These are phyloP conservation scores for Rugosomyces carneus DNA, from an alignment of 1,284 basidiomycete species.

Conservation along the genomic window DNA sequence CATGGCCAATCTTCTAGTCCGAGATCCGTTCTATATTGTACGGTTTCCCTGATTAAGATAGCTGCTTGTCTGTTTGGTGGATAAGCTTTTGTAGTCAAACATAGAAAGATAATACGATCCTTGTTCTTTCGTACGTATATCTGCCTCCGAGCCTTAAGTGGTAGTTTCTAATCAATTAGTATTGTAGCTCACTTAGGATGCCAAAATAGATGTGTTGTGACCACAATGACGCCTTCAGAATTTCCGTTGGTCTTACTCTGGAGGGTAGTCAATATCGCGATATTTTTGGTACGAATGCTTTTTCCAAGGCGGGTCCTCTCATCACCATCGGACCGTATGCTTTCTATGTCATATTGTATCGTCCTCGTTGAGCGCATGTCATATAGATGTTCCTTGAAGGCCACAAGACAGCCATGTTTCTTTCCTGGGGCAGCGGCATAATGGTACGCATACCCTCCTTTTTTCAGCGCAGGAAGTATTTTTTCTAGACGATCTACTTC, in stretches of 20 bases:
- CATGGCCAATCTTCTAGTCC: slow-evolving; percentile 61
- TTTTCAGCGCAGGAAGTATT: slow-evolving; percentile 52
- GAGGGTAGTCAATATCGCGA: slow-evolving; percentile 74
- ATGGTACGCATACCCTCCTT: slow-evolving; percentile 53
- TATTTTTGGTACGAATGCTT: slow-evolving; percentile 78
- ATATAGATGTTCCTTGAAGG: slow-evolving; percentile 56
- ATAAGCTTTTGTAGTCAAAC: background rate
- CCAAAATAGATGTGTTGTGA: slow-evolving; percentile 91
- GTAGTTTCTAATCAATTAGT: background rate
- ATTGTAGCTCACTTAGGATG: slow-evolving; percentile 66
- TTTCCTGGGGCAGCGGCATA: slow-evolving; percentile 67
- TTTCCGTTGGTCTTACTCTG: slow-evolving; percentile 32
- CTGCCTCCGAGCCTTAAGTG: slow-evolving; percentile 30
- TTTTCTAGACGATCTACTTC: slow-evolving; percentile 74
- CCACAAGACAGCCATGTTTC: slow-evolving; percentile 79
- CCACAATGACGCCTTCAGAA: slow-evolving; percentile 57
- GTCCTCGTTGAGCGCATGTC: slow-evolving; percentile 36
- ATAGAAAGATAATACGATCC: slow-evolving; percentile 35
- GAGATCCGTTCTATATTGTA: slow-evolving; percentile 49
- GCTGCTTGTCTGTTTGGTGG: slow-evolving; percentile 54
- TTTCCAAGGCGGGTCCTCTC: slow-evolving; percentile 42
- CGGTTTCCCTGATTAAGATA: slow-evolving; percentile 65
- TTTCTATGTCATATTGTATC: slow-evolving; percentile 65
- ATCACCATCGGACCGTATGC: slow-evolving; percentile 35
- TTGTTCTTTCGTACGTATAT: slow-evolving; percentile 83